Evolutionary conservation across 208 protist genomes (phyloP).

Genomic region (Blastocrithidia nonstop): DNA sequence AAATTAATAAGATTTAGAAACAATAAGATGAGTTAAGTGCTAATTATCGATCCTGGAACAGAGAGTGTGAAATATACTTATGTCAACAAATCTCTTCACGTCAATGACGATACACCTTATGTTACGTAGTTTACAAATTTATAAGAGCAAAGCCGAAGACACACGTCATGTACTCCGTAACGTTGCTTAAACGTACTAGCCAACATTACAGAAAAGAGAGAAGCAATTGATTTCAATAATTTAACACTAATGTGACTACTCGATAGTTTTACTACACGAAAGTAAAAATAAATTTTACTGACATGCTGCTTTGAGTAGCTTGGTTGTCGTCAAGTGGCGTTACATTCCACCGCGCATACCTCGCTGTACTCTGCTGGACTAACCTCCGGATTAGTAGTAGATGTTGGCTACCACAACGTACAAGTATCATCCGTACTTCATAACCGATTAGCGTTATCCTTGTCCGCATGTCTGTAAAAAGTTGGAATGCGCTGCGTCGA

Average conservation of each 20-base stretch:
- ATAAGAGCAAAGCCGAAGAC: too few relatives aligned
- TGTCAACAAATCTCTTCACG: too few relatives aligned
- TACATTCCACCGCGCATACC: slow-evolving; percentile 28
- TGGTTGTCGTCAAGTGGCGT: slow-evolving; percentile 24
- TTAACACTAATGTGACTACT: slow-evolving; percentile 42
- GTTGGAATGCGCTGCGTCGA: slow-evolving; percentile 31
- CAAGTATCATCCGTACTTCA: slow-evolving; percentile 34
- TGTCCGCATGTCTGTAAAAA: slow-evolving; percentile 8
- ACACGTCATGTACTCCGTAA: neutral
- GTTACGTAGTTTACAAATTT: too few relatives aligned
- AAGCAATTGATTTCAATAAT: too few relatives aligned
- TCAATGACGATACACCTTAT: too few relatives aligned
- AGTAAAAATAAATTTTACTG: slow-evolving; percentile 34
- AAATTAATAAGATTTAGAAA: too few relatives aligned
- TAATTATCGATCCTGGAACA: too few relatives aligned
- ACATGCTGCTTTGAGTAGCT: slow-evolving; percentile 45
- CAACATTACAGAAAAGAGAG: too few relatives aligned
- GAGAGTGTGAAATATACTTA: too few relatives aligned
- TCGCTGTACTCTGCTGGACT: slow-evolving; percentile 50
- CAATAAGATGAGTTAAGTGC: too few relatives aligned
- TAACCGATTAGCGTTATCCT: slow-evolving; percentile 11
- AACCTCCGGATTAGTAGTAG: slow-evolving; percentile 45
- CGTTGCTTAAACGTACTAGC: neutral
- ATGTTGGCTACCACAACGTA: slow-evolving; percentile 50
- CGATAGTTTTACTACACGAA: slow-evolving; percentile 27